Evolutionary conservation across 2,329 filamentous ascomycete species (phyloP), one percentile per base, ranked within the genome.

Genomic region (Xylaria sp.): DNA sequence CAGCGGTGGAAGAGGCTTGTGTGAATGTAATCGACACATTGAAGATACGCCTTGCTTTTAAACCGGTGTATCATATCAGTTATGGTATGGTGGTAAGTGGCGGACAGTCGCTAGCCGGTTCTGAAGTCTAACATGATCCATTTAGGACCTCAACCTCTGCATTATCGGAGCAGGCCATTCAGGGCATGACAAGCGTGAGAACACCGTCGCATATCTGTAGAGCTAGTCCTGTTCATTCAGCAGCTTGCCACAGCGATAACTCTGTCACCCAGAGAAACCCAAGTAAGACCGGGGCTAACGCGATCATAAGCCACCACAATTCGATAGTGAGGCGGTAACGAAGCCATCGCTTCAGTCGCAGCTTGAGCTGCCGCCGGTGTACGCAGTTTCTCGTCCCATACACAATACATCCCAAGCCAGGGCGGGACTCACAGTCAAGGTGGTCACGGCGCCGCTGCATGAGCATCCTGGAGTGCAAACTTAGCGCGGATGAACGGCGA

Each of bases 371-470:
- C 6, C 71, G 71, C 4, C 74, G 71, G 52, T 82, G 77, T 1
- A 71, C 63, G 55, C 82, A 85, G 2, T 65, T 72, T 0, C 59
- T 62, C 3, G 82, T 85, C 20, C 76, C 78, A 49, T 77, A 79
- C 9, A 85, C 76, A 8, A 84, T 71, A 62, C 82, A 85, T 2
- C 82, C 82, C 1, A 85, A 69, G 1, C 78, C 81, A 0, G 81
- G 81, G 0, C 79, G 74, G 18, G 78, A 79, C 63, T 86, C 82
- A 63, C 84, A 87, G 64, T 87, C 84, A 11, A 81, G 70, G 60
- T 87, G 84, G 54, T 85, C 78, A 51, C 84, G 75, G 16, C 84
- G 75, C 38, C 81, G 75, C 59, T 80, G 78, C 81, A 86, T 86
- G 4, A 86, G 67, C 0, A 85, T 66, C 1, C 82, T 84, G 34